These are phyloP conservation scores for Paecilomyces niveus DNA, from an alignment of 2,329 filamentous ascomycete genomes.

Conservation along the genomic window DNA sequence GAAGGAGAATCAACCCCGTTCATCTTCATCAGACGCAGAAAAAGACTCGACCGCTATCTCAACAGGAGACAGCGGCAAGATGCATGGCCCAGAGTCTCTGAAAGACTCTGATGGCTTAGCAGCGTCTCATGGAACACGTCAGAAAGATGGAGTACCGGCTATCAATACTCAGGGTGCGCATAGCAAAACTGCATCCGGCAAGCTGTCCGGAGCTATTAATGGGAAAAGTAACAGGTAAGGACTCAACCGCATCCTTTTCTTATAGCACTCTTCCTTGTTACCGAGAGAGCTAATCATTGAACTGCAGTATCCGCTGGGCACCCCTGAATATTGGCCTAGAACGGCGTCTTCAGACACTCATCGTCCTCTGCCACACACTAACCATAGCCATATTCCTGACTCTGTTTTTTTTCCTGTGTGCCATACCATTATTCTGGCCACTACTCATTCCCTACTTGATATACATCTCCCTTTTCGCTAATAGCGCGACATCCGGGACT, in stretches of 20 bases:
- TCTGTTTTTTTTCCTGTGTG: constrained; percentile 82
- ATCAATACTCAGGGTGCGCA: neutral
- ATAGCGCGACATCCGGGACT: constrained; percentile 66
- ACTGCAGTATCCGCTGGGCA: constrained; percentile 67
- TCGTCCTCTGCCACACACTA: constrained; percentile 67
- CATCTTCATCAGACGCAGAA: neutral
- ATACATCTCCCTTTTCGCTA: constrained; percentile 69
- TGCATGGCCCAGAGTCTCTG: neutral
- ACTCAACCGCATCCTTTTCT: neutral
- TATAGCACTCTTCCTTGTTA: neutral
- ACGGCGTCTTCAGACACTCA: constrained; percentile 68
- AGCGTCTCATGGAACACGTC: neutral
- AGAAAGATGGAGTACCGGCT: neutral
- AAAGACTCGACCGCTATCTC: neutral
- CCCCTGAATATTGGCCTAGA: constrained; percentile 67
- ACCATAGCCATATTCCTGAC: constrained; percentile 65
- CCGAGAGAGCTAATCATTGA: neutral
- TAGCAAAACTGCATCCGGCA: neutral
- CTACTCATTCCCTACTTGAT: constrained; percentile 69
- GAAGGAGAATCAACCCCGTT: neutral
- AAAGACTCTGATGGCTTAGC: neutral
- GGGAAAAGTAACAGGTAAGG: neutral
- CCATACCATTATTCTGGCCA: constrained; percentile 89
- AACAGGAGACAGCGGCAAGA: neutral
- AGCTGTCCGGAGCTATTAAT: neutral